Percentiles rank a stretch among this genome's conserved stretches.
phyloP scores from a whole-genome alignment of 768 basidiomycete genomes.

The Flagelloscypha sp. region DNA sequence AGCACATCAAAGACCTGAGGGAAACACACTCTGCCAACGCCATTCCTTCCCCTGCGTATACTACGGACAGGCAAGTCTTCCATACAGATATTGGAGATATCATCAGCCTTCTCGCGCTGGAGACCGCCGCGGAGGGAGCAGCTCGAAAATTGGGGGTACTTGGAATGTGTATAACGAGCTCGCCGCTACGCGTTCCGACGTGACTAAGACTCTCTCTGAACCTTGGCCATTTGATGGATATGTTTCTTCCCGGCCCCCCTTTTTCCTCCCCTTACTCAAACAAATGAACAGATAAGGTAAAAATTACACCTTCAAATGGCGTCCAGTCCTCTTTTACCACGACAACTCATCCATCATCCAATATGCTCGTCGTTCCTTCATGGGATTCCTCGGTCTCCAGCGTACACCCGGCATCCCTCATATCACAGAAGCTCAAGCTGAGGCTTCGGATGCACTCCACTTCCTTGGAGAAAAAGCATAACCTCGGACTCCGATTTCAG shows the following conservation, averaged over 20 bases:
- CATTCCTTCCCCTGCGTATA: neutral
- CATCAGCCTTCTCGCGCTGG: neutral
- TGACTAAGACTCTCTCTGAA: slow-evolving; percentile 1
- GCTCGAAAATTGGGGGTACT: neutral
- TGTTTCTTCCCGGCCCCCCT: neutral
- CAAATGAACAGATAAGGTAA: too few species aligned
- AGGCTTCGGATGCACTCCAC: slow-evolving; percentile 4
- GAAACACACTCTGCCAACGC: neutral
- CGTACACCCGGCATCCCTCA: slow-evolving; percentile 2
- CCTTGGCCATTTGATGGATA: neutral
- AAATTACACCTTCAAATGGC: too few species aligned
- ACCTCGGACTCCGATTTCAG: neutral
- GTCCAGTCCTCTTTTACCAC: slow-evolving; percentile 3
- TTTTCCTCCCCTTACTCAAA: too few species aligned
- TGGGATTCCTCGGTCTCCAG: neutral
- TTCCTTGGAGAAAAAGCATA: slow-evolving; percentile 3
- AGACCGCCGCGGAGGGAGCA: neutral
- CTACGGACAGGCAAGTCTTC: slow-evolving; percentile 1
- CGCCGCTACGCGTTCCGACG: neutral
- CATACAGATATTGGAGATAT: neutral
- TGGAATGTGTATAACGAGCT: slow-evolving; percentile 1
- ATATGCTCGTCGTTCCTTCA: slow-evolving; percentile 5
- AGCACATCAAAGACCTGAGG: neutral
- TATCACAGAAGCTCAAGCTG: slow-evolving; percentile 5
- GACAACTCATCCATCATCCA: slow-evolving; percentile 5